phyloP scores from a whole-genome alignment of 164 flowering plant species.

The Macadamia tetraphylla region DNA sequence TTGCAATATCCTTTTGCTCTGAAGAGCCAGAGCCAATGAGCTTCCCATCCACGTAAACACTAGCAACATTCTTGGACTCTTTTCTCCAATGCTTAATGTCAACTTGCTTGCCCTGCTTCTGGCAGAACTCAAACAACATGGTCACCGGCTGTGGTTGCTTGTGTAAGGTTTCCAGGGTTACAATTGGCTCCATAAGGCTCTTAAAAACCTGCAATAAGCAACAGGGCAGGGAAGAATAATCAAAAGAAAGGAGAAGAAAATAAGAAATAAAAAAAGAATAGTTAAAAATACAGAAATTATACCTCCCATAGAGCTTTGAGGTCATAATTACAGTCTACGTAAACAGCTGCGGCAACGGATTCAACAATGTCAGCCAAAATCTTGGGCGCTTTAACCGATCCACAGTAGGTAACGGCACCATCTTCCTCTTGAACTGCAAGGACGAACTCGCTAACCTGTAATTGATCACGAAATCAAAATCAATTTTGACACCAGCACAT shows the following conservation, averaged over 20 bases:
- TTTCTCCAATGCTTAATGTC: constrained; percentile 36
- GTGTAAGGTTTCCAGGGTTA: constrained; percentile 37
- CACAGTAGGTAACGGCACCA: constrained; percentile 37
- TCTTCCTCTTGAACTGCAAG: constrained; percentile 39
- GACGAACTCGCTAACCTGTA: constrained; percentile 60
- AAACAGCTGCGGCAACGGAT: constrained; percentile 75
- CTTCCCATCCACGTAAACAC: constrained; percentile 46
- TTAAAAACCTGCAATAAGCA: constrained; percentile 34
- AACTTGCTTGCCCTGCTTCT: constrained; percentile 51
- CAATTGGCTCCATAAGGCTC: constrained; percentile 53
- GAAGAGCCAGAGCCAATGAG: constrained; percentile 38
- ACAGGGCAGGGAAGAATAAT: not conserved
- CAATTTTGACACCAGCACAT: too few relatives aligned
- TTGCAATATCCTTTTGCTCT: constrained; percentile 50
- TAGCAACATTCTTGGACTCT: constrained; percentile 28
- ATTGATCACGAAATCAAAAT: not conserved
- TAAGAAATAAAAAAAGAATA: not conserved
- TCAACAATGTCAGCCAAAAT: constrained; percentile 84
- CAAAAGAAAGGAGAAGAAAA: not conserved
- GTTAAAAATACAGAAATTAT: too few relatives aligned
- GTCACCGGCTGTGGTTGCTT: constrained; percentile 59
- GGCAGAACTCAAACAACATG: constrained; percentile 46
- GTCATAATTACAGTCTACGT: constrained; percentile 54
- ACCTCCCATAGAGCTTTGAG: constrained; percentile 61
- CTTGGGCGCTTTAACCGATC: constrained; percentile 72